Conservation (phyloP, 139 green algal species). For the Spirogloea muscicola region DNA sequence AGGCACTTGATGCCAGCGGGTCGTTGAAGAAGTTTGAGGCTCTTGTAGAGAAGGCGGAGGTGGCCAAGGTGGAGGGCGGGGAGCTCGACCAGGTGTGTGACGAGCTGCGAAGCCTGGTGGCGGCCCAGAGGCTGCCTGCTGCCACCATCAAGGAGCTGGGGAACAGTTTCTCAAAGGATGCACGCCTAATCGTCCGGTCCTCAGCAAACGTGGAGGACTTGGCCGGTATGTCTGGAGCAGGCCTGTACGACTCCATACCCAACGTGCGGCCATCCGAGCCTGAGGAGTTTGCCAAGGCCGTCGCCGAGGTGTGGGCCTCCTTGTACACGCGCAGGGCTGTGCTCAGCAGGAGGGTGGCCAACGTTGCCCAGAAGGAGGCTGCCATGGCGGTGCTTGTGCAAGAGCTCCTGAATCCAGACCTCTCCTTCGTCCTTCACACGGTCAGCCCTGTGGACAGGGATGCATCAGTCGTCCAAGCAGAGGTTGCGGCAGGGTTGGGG, state of each 20-base stretch:
- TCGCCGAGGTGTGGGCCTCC: slow-evolving; percentile 80
- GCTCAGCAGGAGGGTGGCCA: slow-evolving; percentile 61
- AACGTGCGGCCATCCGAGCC: slow-evolving; percentile 55
- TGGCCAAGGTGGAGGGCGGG: slow-evolving; percentile 1
- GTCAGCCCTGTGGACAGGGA: slow-evolving; percentile 45
- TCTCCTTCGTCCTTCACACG: slow-evolving; percentile 54
- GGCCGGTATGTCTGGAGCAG: slow-evolving; percentile 73
- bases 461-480: slow-evolving; percentile 60
- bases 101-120: slow-evolving; percentile 28
- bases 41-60: slow-evolving; percentile 18
- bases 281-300: slow-evolving; percentile 34
- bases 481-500: slow-evolving; percentile 82
- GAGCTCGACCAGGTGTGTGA: slow-evolving; percentile 16
- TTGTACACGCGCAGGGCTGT: slow-evolving; percentile 83
- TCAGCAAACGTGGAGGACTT: slow-evolving; percentile 94
- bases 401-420: slow-evolving; percentile 48
- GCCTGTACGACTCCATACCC: slow-evolving; percentile 90
- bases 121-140: background rate
- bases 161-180: slow-evolving; percentile 11
- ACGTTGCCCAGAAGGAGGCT: slow-evolving; percentile 64
- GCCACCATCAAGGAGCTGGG: slow-evolving; percentile 5
- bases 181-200: slow-evolving; percentile 69
- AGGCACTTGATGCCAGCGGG: slow-evolving; percentile 6
- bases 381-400: slow-evolving; percentile 89
- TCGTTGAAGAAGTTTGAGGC: background rate